A percentile compares a stretch with the other conserved stretches of the same genome.
Evolutionary conservation across 176 grass and related monocot species (phyloP).

Genomic region (Secale cereale): DNA sequence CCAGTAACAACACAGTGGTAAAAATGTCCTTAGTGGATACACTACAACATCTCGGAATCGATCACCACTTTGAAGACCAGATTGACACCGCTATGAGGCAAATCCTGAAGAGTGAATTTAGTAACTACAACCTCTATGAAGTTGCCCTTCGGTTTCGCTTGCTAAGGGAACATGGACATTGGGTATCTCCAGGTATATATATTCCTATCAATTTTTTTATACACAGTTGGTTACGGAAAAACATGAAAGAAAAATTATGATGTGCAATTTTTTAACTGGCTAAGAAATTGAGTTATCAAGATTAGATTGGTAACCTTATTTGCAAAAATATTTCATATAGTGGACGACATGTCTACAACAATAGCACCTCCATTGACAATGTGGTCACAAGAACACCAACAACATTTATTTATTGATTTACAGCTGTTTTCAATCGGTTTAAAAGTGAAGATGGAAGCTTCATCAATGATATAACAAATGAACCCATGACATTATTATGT

Average conservation of each 20-base stretch:
- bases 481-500: too few species aligned
- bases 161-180: slow-evolving; percentile 25
- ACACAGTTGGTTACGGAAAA: too few species aligned
- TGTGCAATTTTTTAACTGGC: too few species aligned
- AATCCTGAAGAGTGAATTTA: not conserved
- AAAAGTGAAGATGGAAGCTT: slow-evolving; percentile 11
- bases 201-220: not conserved
- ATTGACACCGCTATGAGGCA: not conserved
- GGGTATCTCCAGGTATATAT: slow-evolving; percentile 20
- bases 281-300: not conserved
- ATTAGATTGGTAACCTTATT: not conserved
- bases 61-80: not conserved
- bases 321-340: not conserved
- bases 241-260: too few species aligned
- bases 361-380: not conserved
- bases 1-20: not conserved
- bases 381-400: not conserved
- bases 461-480: not conserved
- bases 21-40: not conserved
- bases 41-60: not conserved
- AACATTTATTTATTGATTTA: not conserved
- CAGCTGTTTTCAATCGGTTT: slow-evolving; percentile 28
- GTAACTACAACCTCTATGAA: not conserved
- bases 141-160: slow-evolving; percentile 22
- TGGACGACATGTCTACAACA: not conserved